These are phyloP conservation scores for Tetrahymena elliotti DNA, from an alignment of 73 alveolate genomes.

Conservation along the genomic window DNA sequence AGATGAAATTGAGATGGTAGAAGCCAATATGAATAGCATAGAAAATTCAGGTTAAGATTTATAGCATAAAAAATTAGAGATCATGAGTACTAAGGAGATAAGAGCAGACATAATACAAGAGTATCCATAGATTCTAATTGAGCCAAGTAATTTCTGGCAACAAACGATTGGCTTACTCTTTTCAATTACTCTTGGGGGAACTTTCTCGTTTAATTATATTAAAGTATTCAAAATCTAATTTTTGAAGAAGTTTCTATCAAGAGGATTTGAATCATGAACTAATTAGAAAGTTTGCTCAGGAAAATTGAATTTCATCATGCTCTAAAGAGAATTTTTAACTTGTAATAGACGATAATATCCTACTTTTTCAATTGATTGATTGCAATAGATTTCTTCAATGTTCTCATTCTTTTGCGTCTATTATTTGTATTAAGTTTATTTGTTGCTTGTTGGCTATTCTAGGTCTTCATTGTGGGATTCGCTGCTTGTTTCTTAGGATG, in stretches of 20 bases:
- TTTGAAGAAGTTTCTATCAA: neutral
- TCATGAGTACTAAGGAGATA: neutral
- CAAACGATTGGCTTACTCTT: neutral
- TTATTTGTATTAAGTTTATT: neutral
- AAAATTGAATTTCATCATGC: neutral
- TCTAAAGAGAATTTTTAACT: neutral
- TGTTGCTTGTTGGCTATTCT: neutral
- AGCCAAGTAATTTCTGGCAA: neutral
- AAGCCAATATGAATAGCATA: neutral
- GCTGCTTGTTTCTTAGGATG: neutral
- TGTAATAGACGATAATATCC: neutral
- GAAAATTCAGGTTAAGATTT: neutral
- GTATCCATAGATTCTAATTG: neutral
- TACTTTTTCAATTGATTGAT: neutral
- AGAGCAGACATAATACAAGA: neutral
- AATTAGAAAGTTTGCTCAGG: neutral
- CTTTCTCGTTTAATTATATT: neutral
- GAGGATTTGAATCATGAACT: neutral
- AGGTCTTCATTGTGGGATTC: neutral
- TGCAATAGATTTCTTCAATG: neutral
- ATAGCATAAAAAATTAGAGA: neutral
- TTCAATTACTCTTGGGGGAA: neutral
- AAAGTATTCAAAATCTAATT: neutral
- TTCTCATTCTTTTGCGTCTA: neutral
- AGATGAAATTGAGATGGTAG: neutral